Conservation (phyloP, 352 stramenopile species). For the Pythium vanterpoolii region DNA sequence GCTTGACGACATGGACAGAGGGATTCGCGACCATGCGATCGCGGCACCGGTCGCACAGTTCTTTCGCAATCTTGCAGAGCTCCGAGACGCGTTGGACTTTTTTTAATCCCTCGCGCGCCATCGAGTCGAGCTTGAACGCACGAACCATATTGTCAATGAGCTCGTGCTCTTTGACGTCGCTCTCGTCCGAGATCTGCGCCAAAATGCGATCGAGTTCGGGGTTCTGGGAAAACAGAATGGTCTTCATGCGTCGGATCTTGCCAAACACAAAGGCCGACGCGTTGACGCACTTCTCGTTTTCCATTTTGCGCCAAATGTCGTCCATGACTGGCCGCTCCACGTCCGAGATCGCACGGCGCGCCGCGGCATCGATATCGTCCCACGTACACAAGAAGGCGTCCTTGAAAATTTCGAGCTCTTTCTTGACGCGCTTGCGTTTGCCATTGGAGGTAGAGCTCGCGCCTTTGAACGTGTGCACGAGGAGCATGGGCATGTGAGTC, state of each 20-base stretch:
- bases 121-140: conserved; percentile 79
- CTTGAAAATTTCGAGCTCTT: conserved; percentile 56
- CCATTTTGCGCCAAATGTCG: conserved; percentile 65
- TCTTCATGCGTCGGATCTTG: conserved; percentile 37
- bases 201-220: conserved; percentile 40
- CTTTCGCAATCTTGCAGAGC: conserved; percentile 70
- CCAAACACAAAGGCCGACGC: conserved; percentile 36
- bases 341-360: conserved; percentile 63
- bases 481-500: conserved; percentile 65
- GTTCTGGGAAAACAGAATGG: conserved; percentile 31
- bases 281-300: conserved; percentile 35
- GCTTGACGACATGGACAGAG: conserved; percentile 79
- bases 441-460: conserved; percentile 20
- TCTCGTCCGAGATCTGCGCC: conserved; percentile 55
- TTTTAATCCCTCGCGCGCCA: conserved; percentile 63
- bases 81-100: conserved; percentile 60
- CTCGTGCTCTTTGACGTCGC: conserved; percentile 43
- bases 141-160: conserved; percentile 62
- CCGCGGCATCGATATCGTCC: conserved; percentile 65
- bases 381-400: conserved; percentile 83
- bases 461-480: conserved; percentile 53
- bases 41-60: conserved; percentile 71
- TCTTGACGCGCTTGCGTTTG: conserved; percentile 59
- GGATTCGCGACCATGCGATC: conserved; percentile 83
- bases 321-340: conserved; percentile 72